A percentile compares a stretch with the other conserved stretches of the same genome.
phyloP scores from a whole-genome alignment of 192 early-diverging fungal species.

The Mortierella hygrophila region DNA sequence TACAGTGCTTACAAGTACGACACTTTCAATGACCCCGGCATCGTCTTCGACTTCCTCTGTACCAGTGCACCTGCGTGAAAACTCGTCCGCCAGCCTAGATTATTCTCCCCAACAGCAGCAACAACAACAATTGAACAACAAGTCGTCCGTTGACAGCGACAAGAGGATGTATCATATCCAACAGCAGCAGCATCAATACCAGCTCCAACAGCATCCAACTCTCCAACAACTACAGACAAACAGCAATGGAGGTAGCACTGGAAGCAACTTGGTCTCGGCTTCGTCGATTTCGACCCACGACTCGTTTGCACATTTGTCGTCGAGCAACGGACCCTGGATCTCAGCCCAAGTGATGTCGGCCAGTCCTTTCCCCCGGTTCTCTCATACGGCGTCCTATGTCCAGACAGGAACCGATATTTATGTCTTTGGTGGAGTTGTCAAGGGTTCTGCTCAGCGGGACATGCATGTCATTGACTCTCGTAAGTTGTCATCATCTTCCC shows the following conservation, averaged over 20 bases:
- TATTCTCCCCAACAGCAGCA: slow-evolving; percentile 14
- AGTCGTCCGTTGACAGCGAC: slow-evolving; percentile 26
- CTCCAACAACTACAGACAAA: slow-evolving; percentile 5
- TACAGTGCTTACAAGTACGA: background rate
- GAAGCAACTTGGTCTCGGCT: slow-evolving; percentile 10
- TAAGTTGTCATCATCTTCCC: slow-evolving; percentile 24
- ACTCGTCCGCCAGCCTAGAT: slow-evolving; percentile 29
- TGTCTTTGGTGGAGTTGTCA: slow-evolving; percentile 50
- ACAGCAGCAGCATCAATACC: slow-evolving; percentile 14
- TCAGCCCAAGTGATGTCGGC: slow-evolving; percentile 26
- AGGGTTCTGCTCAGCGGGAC: slow-evolving; percentile 31
- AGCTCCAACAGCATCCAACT: slow-evolving; percentile 1
- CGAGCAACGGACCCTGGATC: slow-evolving; percentile 39
- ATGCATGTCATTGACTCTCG: slow-evolving; percentile 52
- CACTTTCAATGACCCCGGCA: slow-evolving; percentile 1
- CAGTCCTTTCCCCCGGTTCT: slow-evolving; percentile 44
- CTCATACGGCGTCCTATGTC: slow-evolving; percentile 52
- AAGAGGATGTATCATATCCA: slow-evolving; percentile 30
- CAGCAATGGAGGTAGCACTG: background rate
- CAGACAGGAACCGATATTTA: slow-evolving; percentile 53
- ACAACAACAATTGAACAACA: slow-evolving; percentile 21
- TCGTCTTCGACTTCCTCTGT: background rate
- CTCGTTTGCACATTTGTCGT: slow-evolving; percentile 11
- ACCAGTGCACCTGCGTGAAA: slow-evolving; percentile 27
- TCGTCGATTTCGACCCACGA: slow-evolving; percentile 19